Evolutionary conservation across 148 eudicot genomes (phyloP).

Genomic region (Rhododendron ovatum): DNA sequence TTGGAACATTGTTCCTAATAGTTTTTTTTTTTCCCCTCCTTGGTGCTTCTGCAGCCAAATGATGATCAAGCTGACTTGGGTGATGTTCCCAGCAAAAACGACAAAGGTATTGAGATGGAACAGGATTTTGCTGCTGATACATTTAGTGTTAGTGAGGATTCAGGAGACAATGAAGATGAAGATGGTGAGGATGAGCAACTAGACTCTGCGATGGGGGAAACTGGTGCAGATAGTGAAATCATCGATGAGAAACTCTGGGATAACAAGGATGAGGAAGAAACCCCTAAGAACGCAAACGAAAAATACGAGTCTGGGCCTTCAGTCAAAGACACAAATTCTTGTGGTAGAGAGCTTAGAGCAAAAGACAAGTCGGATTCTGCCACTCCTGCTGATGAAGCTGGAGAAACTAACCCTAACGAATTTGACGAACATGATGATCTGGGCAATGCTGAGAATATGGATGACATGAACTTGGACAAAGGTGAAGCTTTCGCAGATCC

Average conservation of each 20-base stretch:
- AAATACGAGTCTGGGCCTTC: constrained; percentile 72
- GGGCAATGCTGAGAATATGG: constrained; percentile 36
- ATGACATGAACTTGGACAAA: constrained; percentile 60
- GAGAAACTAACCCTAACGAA: constrained; percentile 40
- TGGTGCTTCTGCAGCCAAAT: constrained; percentile 38
- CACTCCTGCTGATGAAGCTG: constrained; percentile 33
- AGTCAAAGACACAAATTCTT: constrained; percentile 47
- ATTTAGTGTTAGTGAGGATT: constrained; percentile 71
- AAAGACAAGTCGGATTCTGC: constrained; percentile 64
- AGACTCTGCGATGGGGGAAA: constrained; percentile 69
- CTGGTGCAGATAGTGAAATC: constrained; percentile 54
- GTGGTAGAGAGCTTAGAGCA: constrained; percentile 72
- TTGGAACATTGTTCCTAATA: not conserved
- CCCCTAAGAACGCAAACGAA: constrained; percentile 45
- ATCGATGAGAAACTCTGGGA: constrained; percentile 71
- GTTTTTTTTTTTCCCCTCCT: not conserved
- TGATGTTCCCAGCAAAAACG: constrained; percentile 56
- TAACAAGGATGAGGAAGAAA: constrained; percentile 61
- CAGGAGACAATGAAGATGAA: constrained; percentile 50
- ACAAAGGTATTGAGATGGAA: constrained; percentile 81
- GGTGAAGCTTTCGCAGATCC: constrained; percentile 55
- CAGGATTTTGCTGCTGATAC: constrained; percentile 63
- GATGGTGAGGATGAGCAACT: constrained; percentile 46
- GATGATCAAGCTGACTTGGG: constrained; percentile 48
- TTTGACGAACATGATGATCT: constrained; percentile 32